These are phyloP conservation scores for Clarireedia monteithiana DNA, from an alignment of 2,329 filamentous ascomycete species.

Conservation along the genomic window DNA sequence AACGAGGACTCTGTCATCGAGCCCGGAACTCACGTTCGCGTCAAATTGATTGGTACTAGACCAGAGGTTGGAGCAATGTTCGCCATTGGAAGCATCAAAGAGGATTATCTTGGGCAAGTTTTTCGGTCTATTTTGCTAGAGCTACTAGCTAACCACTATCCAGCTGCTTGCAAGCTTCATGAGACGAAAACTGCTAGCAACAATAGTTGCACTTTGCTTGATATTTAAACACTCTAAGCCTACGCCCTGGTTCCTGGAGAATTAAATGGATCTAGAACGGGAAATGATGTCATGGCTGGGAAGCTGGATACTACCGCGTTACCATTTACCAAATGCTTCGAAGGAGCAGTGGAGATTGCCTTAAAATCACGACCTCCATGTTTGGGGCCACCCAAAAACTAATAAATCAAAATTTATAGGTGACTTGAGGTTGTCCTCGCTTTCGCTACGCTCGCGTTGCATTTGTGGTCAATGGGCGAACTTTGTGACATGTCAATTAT, in stretches of 20 bases:
- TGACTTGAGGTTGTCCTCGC: too few relatives aligned
- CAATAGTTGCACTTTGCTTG: not conserved
- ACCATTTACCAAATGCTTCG: too few relatives aligned
- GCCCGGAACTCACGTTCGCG: constrained; percentile 82
- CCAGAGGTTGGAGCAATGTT: constrained; percentile 93
- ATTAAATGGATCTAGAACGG: not conserved
- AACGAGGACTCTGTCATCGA: constrained; percentile 92
- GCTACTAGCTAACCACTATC: constrained; percentile 1
- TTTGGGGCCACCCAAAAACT: too few relatives aligned
- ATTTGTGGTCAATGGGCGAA: too few relatives aligned
- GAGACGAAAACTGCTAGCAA: constrained; percentile 2
- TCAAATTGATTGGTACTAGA: constrained; percentile 90
- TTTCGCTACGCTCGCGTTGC: too few relatives aligned
- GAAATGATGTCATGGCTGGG: too few relatives aligned
- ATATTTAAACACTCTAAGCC: not conserved
- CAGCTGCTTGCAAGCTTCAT: constrained; percentile 24
- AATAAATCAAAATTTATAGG: too few relatives aligned
- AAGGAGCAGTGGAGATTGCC: too few relatives aligned
- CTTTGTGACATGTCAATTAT: too few relatives aligned
- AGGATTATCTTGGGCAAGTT: constrained; percentile 60
- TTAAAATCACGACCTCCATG: too few relatives aligned
- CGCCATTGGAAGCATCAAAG: constrained; percentile 96
- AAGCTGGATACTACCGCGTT: too few relatives aligned
- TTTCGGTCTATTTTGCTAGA: not conserved
- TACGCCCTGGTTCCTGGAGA: not conserved